Base-by-base conservation (phyloP, 495 filamentous ascomycete species). In the Aspergillus coremiiformis region DNA sequence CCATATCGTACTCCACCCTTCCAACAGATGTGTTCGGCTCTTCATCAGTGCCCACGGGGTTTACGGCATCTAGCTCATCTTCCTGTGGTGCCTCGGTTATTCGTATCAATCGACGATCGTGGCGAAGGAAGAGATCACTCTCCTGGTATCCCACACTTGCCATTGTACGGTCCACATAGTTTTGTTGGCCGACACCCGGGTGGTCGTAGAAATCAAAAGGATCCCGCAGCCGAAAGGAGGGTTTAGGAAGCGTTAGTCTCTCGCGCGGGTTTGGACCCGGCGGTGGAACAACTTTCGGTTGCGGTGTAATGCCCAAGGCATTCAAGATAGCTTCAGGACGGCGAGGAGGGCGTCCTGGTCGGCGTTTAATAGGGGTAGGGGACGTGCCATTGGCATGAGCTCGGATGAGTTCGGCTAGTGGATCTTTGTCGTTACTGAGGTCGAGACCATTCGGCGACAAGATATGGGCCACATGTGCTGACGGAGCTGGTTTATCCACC, bases 1-100 rank as follows among this genome's bases (percentile, higher is more conserved):
- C 93, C 93, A 99, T 97, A 59, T 99, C 93, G 60, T 99, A 99
- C 59, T 99, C 93, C 35, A 96, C 93, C 27, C 89, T 81, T 33
- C 89, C 87, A 23, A 88, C 78, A 3, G 73, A 70, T 6, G 71
- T 62, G 56, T 80, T 79, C 5, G 70, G 62, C 26, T 90, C 85
- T 9, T 78, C 82, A 26, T 92, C 87, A 12, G 66, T 69, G 30
- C 75, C 80, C 0, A 76, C 58, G 14, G 75, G 71, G 44, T 82
- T 75, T 8, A 70, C 74, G 20, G 84, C 70, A 52, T 95, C 90
- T 42, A 85, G 66, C 55, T 95, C 90, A 55, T 95, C 90, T 56
- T 95, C 90, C 39, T 89, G 78, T 27, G 84, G 84, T 14, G 78
- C 78, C 64, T 95, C 89, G 0, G 78, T 78, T 54, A 84, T 81